Percentiles rank a stretch among this genome's conserved stretches.
phyloP scores from a whole-genome alignment of 2,329 filamentous ascomycete species.

The Xylaria sp. region DNA sequence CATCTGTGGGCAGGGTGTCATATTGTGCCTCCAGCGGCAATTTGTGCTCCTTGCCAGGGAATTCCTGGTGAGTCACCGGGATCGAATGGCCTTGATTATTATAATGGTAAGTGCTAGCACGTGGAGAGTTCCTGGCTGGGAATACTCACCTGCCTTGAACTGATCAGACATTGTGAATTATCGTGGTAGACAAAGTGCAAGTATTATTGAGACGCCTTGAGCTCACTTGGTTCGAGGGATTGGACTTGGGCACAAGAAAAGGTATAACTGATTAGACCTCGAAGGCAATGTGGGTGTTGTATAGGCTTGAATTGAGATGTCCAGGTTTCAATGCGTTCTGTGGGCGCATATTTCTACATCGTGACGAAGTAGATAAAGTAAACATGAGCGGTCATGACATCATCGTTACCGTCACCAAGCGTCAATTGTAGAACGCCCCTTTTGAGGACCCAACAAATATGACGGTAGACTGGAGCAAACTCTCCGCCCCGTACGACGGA shows the following conservation, averaged over 20 bases:
- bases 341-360: neutral
- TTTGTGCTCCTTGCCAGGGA: conserved; percentile 57
- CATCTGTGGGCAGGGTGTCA: conserved; percentile 73
- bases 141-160: conserved; percentile 51
- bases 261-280: neutral
- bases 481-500: conserved; percentile 18
- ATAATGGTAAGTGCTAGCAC: conserved; percentile 2
- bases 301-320: neutral
- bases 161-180: conserved; percentile 48
- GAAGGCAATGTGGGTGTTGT: neutral
- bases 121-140: too few relatives aligned
- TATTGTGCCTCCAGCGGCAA: conserved; percentile 69
- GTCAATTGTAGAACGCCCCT: conserved; percentile 36
- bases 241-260: neutral
- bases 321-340: neutral
- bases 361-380: neutral
- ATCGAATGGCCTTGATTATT: conserved; percentile 52
- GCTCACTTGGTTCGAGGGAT: neutral
- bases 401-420: conserved; percentile 39
- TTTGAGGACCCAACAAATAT: conserved; percentile 34
- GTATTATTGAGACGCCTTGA: neutral
- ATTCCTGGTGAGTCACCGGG: conserved; percentile 55
- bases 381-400: conserved; percentile 45
- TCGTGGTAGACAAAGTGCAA: neutral
- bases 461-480: conserved; percentile 40